A percentile compares a stretch with the other conserved stretches of the same genome.
Conservation (phyloP, 169 alveolate genomes). For the Eimeria praecox region DNA sequence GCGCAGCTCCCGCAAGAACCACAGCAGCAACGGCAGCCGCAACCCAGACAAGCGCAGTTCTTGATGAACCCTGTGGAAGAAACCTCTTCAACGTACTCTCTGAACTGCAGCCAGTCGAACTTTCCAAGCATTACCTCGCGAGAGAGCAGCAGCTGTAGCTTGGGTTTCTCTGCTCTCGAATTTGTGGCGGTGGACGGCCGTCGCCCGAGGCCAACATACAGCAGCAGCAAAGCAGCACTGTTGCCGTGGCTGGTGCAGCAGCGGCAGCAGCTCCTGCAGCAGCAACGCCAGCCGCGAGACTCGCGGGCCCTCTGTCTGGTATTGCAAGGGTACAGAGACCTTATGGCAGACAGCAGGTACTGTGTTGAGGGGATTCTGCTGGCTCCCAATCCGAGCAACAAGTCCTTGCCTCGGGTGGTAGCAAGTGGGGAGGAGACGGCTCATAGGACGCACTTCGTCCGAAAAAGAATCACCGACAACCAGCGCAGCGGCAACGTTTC, state of each 20-base stretch:
- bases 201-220: slow-evolving; percentile 53
- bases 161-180: slow-evolving; percentile 48
- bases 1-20: background rate
- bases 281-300: slow-evolving; percentile 31
- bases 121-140: background rate
- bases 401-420: background rate
- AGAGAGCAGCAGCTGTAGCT: slow-evolving; percentile 51
- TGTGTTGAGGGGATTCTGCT: slow-evolving; percentile 71
- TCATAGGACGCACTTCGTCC: background rate
- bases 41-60: slow-evolving; percentile 5
- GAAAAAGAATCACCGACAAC: background rate
- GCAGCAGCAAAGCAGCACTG: slow-evolving; percentile 47
- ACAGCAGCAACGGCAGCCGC: slow-evolving; percentile 57
- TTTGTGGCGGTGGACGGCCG: slow-evolving; percentile 62
- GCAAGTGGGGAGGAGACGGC: background rate
- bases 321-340: slow-evolving; percentile 60
- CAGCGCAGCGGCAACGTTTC: background rate
- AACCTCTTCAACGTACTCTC: background rate
- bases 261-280: slow-evolving; percentile 60
- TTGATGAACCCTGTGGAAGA: slow-evolving; percentile 36
- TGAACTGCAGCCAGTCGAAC: background rate
- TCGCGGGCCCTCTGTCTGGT: slow-evolving; percentile 32
- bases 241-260: slow-evolving; percentile 70
- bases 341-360: slow-evolving; percentile 48
- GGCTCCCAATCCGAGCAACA: slow-evolving; percentile 78